Evolutionary conservation across 2,329 filamentous ascomycete genomes (phyloP).

Genomic region (Blumeria hordei): DNA sequence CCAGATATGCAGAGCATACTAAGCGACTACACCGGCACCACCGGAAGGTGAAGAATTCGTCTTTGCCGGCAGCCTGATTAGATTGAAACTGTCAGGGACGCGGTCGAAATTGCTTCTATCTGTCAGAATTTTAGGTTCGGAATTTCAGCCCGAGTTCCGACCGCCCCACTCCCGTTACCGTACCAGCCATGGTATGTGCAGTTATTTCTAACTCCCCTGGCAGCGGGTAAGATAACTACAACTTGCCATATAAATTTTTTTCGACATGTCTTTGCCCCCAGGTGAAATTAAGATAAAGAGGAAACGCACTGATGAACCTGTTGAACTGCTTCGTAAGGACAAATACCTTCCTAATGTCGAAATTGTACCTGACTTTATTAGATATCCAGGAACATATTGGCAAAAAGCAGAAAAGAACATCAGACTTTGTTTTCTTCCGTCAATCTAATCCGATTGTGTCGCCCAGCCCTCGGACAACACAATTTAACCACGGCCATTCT

Average conservation of each 20-base stretch:
- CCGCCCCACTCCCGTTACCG: no score
- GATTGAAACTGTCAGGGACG: no score
- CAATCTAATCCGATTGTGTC: constrained; percentile 7
- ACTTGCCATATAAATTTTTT: not conserved
- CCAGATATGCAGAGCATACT: no score
- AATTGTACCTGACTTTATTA: constrained; percentile 1
- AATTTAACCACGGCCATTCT: not conserved
- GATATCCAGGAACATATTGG: constrained; percentile 12
- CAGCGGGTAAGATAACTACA: no score
- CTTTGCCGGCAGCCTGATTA: no score
- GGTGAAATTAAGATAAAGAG: constrained; percentile 14
- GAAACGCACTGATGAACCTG: constrained; percentile 14
- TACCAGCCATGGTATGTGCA: no score
- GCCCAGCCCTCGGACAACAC: not conserved
- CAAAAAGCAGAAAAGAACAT: constrained; percentile 8
- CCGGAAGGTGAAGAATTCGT: no score
- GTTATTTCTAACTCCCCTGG: no score
- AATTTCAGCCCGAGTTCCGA: no score
- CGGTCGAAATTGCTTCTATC: no score
- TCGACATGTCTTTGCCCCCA: constrained; percentile 8
- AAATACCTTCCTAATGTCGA: not conserved
- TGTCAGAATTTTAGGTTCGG: no score
- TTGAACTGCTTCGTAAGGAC: constrained; percentile 14
- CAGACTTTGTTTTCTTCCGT: constrained; percentile 12
- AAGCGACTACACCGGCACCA: no score